Percentiles rank a stretch among this genome's conserved stretches.
These are phyloP conservation scores for Vanrija sp. DNA, from an alignment of 1,284 basidiomycete species.

Conservation along the genomic window DNA sequence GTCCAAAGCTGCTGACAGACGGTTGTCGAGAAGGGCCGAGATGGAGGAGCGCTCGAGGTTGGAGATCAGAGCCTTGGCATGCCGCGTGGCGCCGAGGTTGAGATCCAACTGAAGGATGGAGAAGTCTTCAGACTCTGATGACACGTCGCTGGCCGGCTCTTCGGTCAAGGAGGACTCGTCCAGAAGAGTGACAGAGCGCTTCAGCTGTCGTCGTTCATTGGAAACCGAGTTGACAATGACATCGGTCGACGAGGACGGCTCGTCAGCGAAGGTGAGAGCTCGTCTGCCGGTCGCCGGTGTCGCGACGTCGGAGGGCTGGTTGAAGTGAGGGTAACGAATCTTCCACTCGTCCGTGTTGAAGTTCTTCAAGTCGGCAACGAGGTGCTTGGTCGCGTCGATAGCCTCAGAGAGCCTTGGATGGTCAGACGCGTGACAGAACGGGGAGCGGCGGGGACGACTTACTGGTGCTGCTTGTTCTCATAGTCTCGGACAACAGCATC, in stretches of 20 bases:
- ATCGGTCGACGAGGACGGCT: constrained; percentile 63
- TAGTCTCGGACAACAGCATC: constrained; percentile 45
- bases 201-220: constrained; percentile 53
- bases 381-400: constrained; percentile 64
- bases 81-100: constrained; percentile 74
- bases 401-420: constrained; percentile 64
- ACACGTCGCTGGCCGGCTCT: constrained; percentile 49
- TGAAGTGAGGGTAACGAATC: constrained; percentile 70
- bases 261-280: constrained; percentile 76
- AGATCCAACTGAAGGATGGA: constrained; percentile 87
- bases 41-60: constrained; percentile 91
- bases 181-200: constrained; percentile 43
- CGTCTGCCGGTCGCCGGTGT: constrained; percentile 57
- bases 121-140: constrained; percentile 59
- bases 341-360: constrained; percentile 86
- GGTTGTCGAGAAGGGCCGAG: constrained; percentile 83
- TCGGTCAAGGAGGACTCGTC: neutral
- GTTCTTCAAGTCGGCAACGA: constrained; percentile 67
- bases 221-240: constrained; percentile 57
- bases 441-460: neutral
- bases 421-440: neutral
- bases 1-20: constrained; percentile 68
- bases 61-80: constrained; percentile 75
- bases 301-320: constrained; percentile 68
- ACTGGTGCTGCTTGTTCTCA: constrained; percentile 47